phyloP scores from a whole-genome alignment of 2,329 filamentous ascomycete genomes.

The Periconia digitata region DNA sequence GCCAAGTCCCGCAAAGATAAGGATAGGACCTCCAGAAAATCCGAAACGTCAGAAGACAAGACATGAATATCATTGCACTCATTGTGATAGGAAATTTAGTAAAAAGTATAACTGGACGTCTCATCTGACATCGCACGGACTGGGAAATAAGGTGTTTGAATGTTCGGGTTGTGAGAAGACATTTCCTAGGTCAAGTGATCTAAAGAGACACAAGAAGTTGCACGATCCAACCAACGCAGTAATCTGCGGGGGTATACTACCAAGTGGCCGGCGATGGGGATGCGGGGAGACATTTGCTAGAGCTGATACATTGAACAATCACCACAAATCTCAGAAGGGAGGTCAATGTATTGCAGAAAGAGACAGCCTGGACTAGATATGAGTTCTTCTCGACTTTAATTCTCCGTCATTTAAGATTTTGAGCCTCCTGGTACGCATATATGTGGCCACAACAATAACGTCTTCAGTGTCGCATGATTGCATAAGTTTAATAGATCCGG shows the following conservation, averaged over 20 bases:
- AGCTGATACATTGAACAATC: slow-evolving; percentile 11
- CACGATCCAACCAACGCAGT: slow-evolving; percentile 3
- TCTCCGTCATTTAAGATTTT: too few species aligned
- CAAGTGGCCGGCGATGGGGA: slow-evolving; percentile 12
- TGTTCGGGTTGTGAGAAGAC: slow-evolving; percentile 4
- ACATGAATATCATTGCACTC: slow-evolving; percentile 4
- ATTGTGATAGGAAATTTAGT: slow-evolving; percentile 12
- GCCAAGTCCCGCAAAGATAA: neutral
- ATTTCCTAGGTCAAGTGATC: slow-evolving; percentile 5
- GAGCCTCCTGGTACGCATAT: too few species aligned
- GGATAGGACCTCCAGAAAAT: neutral
- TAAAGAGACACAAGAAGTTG: slow-evolving; percentile 7
- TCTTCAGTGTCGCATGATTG: too few species aligned
- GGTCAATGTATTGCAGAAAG: slow-evolving; percentile 3
- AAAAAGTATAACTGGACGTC: slow-evolving; percentile 15
- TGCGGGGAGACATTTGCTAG: slow-evolving; percentile 14
- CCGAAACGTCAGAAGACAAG: slow-evolving; percentile 5
- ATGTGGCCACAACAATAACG: too few species aligned
- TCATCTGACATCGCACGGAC: slow-evolving; percentile 11
- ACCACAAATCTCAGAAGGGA: slow-evolving; percentile 12
- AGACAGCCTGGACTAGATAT: too few species aligned
- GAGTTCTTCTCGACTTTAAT: too few species aligned
- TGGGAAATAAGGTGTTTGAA: neutral
- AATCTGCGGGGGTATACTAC: slow-evolving; percentile 10
- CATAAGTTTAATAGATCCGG: too few species aligned